Conservation (phyloP, 148 eudicot species). For the Vaccinium darrowii region DNA sequence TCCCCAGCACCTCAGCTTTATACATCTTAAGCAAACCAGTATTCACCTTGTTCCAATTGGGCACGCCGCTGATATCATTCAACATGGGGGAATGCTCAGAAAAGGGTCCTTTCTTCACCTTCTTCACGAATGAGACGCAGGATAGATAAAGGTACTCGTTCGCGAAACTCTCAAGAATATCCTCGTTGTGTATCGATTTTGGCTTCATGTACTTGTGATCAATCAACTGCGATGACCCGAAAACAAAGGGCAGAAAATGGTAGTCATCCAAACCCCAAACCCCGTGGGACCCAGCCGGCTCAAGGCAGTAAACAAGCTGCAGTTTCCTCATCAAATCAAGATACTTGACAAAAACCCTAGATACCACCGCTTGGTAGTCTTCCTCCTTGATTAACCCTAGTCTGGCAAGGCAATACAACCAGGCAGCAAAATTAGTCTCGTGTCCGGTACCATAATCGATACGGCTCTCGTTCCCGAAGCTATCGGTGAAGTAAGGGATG, state of each 20-base stretch:
- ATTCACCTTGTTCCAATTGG: constrained; percentile 88
- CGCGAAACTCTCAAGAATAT: constrained; percentile 79
- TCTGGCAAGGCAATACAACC: constrained; percentile 77
- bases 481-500: constrained; percentile 66
- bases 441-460: constrained; percentile 95
- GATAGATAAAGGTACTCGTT: constrained; percentile 75
- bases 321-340: constrained; percentile 82
- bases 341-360: constrained; percentile 75
- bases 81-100: constrained; percentile 93
- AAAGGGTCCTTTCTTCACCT: constrained; percentile 86
- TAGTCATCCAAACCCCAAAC: constrained; percentile 99
- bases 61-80: constrained; percentile 93
- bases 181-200: constrained; percentile 85
- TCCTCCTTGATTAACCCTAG: constrained; percentile 67
- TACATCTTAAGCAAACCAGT: constrained; percentile 96
- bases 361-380: constrained; percentile 78
- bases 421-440: constrained; percentile 88
- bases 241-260: constrained; percentile 81
- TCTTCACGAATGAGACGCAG: constrained; percentile 65
- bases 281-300: constrained; percentile 96
- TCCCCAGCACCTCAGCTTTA: constrained; percentile 84
- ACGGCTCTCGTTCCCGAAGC: constrained; percentile 72
- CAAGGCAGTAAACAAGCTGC: constrained; percentile 70
- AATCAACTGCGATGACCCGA: constrained; percentile 86
- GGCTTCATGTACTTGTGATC: constrained; percentile 99